Base-by-base conservation (phyloP, 177 flowering plant species). In the Vitis hybrid region DNA sequence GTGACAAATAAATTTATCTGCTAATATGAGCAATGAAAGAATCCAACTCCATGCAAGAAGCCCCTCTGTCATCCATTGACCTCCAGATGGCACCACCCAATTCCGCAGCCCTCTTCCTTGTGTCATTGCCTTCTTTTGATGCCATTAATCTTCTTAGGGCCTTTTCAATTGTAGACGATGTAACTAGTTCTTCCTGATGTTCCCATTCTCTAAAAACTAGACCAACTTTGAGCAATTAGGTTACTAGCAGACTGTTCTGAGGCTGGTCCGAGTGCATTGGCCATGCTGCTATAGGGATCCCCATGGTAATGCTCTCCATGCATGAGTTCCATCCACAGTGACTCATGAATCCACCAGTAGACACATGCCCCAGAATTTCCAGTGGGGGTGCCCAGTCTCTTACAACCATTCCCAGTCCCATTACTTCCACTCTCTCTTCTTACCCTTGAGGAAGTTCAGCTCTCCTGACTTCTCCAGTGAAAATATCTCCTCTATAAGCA, bases 251-350 rank as follows among this genome's bases (percentile, higher is more conserved):
- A 11, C 77, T 21, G 50, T 83, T 85, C 51, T 65, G 30, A 1
- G 87, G 85, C 72, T 80, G 89, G 65, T 85, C 87, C 0, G 85
- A 83, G 56, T 84, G 87, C 84, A 81, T 77, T 0, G 82, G 82
- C 80, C 80, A 80, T 3, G 82, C 78, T 6, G 71, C 75, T 14
- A 80, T 71, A 0, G 89, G 84, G 57, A 85, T 82, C 7, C 86
- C 88, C 74, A 67, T 64, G 30, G 61, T 69, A 15, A 80, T 72
- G 67, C 81, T 73, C 64, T 82, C 85, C 57, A 82, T 48, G 61
- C 79, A 77, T 3, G 85, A 81, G 66, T 79, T 79, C 84, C 81
- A 81, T 12, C 4, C 84, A 49, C 84, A 79, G 51, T 81, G 85
- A 40, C 81, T 82, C 74, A 82, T 49, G 59, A 82, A 82, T 40